A percentile compares a stretch with the other conserved stretches of the same genome.
Evolutionary conservation across 306 rosid species (phyloP).

Genomic region (Castanea mollissima): DNA sequence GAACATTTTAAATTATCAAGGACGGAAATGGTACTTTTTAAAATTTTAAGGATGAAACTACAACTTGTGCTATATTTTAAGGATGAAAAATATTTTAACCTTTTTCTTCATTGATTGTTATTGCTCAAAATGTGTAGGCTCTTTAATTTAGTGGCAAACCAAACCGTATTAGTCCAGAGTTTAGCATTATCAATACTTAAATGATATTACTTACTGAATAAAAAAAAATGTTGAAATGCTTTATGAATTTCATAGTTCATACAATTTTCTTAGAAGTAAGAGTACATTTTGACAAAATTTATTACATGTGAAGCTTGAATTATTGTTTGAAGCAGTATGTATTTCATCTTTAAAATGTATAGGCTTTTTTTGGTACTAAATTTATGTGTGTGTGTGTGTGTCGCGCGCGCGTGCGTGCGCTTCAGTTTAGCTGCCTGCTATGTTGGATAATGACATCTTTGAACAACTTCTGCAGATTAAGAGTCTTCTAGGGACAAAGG

Average conservation of each 20-base stretch:
- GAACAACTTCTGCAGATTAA: conserved; percentile 54
- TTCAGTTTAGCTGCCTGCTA: conserved; percentile 2
- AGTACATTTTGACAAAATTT: background rate
- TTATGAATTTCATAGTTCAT: background rate
- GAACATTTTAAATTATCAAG: no score
- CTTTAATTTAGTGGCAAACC: background rate
- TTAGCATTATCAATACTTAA: background rate
- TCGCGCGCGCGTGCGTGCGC: background rate
- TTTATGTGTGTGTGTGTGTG: background rate
- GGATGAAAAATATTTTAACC: no score
- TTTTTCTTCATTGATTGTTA: background rate
- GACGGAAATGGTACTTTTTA: no score
- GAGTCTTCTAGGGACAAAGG: conserved; percentile 87
- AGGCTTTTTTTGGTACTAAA: background rate
- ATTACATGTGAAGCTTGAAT: background rate
- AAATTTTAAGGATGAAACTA: no score
- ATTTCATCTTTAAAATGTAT: background rate
- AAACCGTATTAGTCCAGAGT: background rate
- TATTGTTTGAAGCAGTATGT: background rate
- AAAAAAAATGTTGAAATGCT: background rate
- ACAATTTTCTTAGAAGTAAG: background rate
- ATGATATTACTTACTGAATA: background rate
- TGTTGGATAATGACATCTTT: conserved; percentile 9
- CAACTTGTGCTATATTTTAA: no score
- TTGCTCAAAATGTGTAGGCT: background rate